A percentile compares a stretch with the other conserved stretches of the same genome.
Conservation (phyloP, 1,284 basidiomycete species). For the Ceratobasidium sp. region DNA sequence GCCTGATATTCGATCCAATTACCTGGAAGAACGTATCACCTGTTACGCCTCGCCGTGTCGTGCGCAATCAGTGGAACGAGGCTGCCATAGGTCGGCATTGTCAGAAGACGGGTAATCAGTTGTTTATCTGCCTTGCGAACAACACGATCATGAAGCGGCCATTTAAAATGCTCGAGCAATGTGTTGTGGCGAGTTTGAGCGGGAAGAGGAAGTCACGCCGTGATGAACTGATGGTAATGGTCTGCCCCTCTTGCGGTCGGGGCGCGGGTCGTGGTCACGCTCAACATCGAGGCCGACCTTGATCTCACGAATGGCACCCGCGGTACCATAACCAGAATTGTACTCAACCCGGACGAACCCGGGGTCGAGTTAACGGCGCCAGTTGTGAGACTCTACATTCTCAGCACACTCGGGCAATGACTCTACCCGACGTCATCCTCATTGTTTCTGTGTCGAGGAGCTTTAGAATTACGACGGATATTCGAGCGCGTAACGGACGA, state of each 20-base stretch:
- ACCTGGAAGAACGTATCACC: conserved; percentile 53
- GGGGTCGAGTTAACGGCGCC: background rate
- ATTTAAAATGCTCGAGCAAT: conserved; percentile 44
- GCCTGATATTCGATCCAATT: conserved; percentile 48
- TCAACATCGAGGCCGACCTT: conserved; percentile 40
- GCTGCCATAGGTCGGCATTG: conserved; percentile 50
- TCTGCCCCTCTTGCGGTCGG: conserved; percentile 55
- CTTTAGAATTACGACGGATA: too few relatives aligned
- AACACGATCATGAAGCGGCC: conserved; percentile 48
- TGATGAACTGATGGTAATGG: background rate
- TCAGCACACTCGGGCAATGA: too few relatives aligned
- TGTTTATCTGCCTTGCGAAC: conserved; percentile 48
- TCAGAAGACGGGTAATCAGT: conserved; percentile 4
- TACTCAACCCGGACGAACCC: background rate
- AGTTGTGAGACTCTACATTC: conserved; percentile 25
- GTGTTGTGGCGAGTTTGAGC: background rate
- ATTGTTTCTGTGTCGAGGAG: too few relatives aligned
- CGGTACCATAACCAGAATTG: background rate
- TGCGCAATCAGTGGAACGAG: conserved; percentile 55
- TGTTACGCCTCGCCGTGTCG: conserved; percentile 56
- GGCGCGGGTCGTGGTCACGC: conserved; percentile 52
- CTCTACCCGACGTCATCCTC: too few relatives aligned
- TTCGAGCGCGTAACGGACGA: too few relatives aligned
- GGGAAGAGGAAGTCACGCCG: background rate
- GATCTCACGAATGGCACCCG: conserved; percentile 44